Conservation (phyloP, 2,329 filamentous ascomycete genomes). For the Pleoardoris graminearum region DNA sequence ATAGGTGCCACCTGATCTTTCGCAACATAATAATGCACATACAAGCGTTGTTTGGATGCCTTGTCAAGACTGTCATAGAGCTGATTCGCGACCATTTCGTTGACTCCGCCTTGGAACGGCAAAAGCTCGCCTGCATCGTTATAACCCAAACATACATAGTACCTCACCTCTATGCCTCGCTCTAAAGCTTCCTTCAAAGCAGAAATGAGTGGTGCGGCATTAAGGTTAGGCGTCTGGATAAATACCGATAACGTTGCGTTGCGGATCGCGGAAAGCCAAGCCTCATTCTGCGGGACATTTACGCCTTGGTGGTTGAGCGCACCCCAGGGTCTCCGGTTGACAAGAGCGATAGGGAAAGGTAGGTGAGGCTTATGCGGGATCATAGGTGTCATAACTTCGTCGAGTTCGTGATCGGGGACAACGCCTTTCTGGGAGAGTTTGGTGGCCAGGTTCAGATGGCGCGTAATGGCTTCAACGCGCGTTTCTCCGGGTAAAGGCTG, state of each 20-base stretch:
- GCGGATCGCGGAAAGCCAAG: slow-evolving; percentile 70
- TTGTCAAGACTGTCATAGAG: slow-evolving; percentile 60
- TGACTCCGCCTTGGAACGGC: slow-evolving; percentile 74
- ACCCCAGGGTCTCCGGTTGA: slow-evolving; percentile 70
- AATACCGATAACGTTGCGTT: slow-evolving; percentile 69
- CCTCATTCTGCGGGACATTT: slow-evolving; percentile 73
- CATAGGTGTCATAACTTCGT: slow-evolving; percentile 68
- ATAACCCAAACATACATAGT: slow-evolving; percentile 77
- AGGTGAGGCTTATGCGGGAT: slow-evolving; percentile 58
- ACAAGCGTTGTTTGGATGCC: slow-evolving; percentile 55
- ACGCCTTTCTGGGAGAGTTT: slow-evolving; percentile 56
- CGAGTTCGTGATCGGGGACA: slow-evolving; percentile 58
- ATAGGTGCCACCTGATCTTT: slow-evolving; percentile 73
- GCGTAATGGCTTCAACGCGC: slow-evolving; percentile 61
- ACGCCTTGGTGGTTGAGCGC: slow-evolving; percentile 63
- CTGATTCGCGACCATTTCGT: slow-evolving; percentile 68
- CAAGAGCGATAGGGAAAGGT: slow-evolving; percentile 71
- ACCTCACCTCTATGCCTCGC: slow-evolving; percentile 68
- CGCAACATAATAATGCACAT: slow-evolving; percentile 71
- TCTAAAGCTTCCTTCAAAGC: slow-evolving; percentile 67
- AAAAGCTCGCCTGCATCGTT: slow-evolving; percentile 78
- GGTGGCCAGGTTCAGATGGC: slow-evolving; percentile 63
- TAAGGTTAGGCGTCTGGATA: slow-evolving; percentile 77
- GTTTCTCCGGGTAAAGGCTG: slow-evolving; percentile 57
- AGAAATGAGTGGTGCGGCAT: slow-evolving; percentile 68